phyloP scores from a whole-genome alignment of 495 filamentous ascomycete genomes.

The Penicillium paxilli region DNA sequence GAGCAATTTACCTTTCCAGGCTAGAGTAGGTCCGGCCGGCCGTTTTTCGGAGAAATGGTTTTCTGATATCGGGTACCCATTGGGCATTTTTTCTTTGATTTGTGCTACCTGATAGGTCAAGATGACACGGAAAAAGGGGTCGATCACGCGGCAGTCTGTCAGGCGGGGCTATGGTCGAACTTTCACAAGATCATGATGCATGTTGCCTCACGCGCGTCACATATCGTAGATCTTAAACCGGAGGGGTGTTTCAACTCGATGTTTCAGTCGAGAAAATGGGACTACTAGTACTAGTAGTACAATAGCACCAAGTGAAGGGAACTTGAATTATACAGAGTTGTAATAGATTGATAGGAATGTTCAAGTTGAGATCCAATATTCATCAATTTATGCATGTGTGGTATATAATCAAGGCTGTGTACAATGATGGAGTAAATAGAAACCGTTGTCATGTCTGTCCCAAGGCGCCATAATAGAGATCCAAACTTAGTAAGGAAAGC shows the following conservation, averaged over 20 bases:
- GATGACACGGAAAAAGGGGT: slow-evolving; percentile 5
- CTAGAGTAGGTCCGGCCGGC: background rate
- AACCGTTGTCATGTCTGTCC: slow-evolving; percentile 2
- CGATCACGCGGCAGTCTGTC: background rate
- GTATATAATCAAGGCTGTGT: slow-evolving; percentile 14
- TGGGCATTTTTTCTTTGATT: slow-evolving; percentile 6
- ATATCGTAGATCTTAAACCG: background rate
- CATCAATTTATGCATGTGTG: slow-evolving; percentile 9
- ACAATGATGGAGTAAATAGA: slow-evolving; percentile 9
- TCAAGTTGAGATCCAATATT: background rate
- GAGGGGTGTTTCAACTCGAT: background rate
- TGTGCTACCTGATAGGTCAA: background rate
- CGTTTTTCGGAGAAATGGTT: background rate
- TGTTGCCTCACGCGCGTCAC: background rate
- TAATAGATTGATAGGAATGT: background rate
- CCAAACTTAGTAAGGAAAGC: slow-evolving; percentile 10
- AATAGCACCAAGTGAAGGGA: too few relatives aligned
- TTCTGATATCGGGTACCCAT: slow-evolving; percentile 11
- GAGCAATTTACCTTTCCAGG: background rate
- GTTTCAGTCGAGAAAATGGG: background rate
- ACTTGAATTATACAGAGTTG: background rate
- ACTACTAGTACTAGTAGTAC: background rate
- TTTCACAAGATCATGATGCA: background rate
- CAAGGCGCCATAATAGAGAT: slow-evolving; percentile 8
- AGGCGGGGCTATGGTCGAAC: too few relatives aligned